phyloP scores from a whole-genome alignment of 179 eudicot genomes.

The Nepenthes alata region DNA sequence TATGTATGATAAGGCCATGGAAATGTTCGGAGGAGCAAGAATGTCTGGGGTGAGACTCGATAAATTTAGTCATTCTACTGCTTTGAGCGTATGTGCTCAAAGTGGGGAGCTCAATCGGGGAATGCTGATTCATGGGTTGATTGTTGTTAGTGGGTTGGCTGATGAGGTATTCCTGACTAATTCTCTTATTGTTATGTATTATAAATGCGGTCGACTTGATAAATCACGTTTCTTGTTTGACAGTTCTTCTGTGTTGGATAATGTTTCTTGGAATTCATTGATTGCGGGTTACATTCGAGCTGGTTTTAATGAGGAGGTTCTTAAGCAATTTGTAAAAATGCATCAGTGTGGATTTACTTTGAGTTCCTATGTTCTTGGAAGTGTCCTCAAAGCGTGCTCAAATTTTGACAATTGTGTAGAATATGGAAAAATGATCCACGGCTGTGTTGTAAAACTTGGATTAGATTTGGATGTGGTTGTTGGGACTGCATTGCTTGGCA shows the following conservation, averaged over 20 bases:
- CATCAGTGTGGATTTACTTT: slow-evolving; percentile 9
- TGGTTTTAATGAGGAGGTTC: slow-evolving; percentile 10
- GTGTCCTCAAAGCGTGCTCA: slow-evolving; percentile 15
- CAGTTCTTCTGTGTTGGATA: slow-evolving; percentile 10
- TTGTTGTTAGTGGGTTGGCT: slow-evolving; percentile 12
- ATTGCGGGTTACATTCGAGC: slow-evolving; percentile 14
- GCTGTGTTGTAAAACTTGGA: slow-evolving; percentile 15
- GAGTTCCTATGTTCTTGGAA: slow-evolving; percentile 13
- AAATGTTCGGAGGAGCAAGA: slow-evolving; percentile 10
- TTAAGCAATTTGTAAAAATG: slow-evolving; percentile 13
- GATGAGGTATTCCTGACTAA: slow-evolving; percentile 10
- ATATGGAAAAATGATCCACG: slow-evolving; percentile 12
- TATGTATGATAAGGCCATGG: slow-evolving; percentile 6
- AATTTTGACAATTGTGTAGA: background rate
- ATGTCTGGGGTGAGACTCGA: slow-evolving; percentile 2
- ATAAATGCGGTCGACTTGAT: slow-evolving; percentile 15
- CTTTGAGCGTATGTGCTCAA: slow-evolving; percentile 16
- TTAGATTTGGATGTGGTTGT: slow-evolving; percentile 16
- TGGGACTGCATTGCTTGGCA: slow-evolving; percentile 20
- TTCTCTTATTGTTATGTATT: slow-evolving; percentile 16
- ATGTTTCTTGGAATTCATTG: slow-evolving; percentile 18
- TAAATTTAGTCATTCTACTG: slow-evolving; percentile 12
- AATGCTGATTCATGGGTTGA: slow-evolving; percentile 15
- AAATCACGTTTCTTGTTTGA: slow-evolving; percentile 14
- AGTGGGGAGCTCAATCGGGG: slow-evolving; percentile 10